Percentiles rank a stretch among this genome's conserved stretches.
Evolutionary conservation across 73 alveolate genomes (phyloP).

Genomic region (Tetrahymena elliotti): DNA sequence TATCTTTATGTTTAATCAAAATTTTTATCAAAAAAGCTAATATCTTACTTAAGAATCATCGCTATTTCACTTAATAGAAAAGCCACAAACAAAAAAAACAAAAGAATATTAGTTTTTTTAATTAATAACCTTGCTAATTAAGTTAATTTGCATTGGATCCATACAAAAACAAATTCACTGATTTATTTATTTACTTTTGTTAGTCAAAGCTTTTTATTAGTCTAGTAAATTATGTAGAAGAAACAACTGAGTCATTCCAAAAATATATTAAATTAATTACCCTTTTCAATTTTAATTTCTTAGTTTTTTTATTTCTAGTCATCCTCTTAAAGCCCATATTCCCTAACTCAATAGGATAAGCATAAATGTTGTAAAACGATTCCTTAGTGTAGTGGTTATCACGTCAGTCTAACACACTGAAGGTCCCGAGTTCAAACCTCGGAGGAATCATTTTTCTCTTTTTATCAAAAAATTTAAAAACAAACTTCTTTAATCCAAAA

Average conservation of each 20-base stretch:
- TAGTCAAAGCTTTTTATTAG: neutral
- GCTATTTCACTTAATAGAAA: neutral
- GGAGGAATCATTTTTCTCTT: neutral
- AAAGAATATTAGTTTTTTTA: too few relatives aligned
- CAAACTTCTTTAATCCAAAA: too few relatives aligned
- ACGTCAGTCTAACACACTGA: neutral
- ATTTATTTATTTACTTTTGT: neutral
- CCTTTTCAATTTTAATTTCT: too few relatives aligned
- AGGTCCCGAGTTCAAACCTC: neutral
- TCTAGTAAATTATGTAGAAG: neutral
- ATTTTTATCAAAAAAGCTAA: neutral
- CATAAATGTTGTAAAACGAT: neutral
- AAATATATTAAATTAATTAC: too few relatives aligned
- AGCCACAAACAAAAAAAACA: neutral
- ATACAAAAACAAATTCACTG: neutral
- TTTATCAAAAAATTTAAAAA: too few relatives aligned
- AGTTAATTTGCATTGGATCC: neutral
- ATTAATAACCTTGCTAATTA: neutral
- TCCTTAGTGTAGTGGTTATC: neutral
- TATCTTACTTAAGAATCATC: neutral
- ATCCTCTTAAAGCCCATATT: too few relatives aligned
- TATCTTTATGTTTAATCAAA: neutral
- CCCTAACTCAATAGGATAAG: neutral
- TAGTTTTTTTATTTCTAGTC: neutral
- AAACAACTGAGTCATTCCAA: neutral